These are phyloP conservation scores for Lenwebbia sp. DNA, from an alignment of 345 rosid genomes.

Conservation along the genomic window DNA sequence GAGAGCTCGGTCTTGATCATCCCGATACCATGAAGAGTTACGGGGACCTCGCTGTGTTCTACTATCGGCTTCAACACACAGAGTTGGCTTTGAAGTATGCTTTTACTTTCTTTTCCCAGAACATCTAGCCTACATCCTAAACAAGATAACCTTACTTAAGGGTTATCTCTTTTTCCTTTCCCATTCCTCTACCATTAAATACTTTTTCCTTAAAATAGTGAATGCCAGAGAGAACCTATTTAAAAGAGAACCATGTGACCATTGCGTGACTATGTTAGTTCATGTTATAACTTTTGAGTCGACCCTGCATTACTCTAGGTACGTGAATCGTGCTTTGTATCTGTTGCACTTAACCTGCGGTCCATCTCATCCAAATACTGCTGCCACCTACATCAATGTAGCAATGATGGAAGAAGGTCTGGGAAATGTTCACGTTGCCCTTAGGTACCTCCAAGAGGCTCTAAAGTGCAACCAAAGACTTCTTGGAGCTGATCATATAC, in stretches of 20 bases:
- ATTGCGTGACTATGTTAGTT: background rate
- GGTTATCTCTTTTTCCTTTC: background rate
- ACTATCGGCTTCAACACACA: slow-evolving; percentile 96
- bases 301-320: slow-evolving; percentile 35
- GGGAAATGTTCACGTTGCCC: slow-evolving; percentile 94
- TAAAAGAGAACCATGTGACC: background rate
- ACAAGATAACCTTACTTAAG: background rate
- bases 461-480: slow-evolving; percentile 94
- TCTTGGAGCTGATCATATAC: slow-evolving; percentile 95
- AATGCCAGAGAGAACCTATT: background rate
- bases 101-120: slow-evolving; percentile 10
- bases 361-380: slow-evolving; percentile 93
- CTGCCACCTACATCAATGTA: slow-evolving; percentile 92
- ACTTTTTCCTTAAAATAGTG: background rate
- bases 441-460: slow-evolving; percentile 94
- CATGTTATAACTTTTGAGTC: background rate
- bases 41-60: slow-evolving; percentile 95
- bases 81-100: slow-evolving; percentile 92
- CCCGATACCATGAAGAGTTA: slow-evolving; percentile 99
- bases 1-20: slow-evolving; percentile 98
- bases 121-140: background rate
- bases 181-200: background rate
- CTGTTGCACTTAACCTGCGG: slow-evolving; percentile 94
- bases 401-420: slow-evolving; percentile 99
- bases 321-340: slow-evolving; percentile 88